Percentiles rank a stretch among this genome's conserved stretches.
phyloP scores from a whole-genome alignment of 768 basidiomycete species.

The Suillus subluteus region DNA sequence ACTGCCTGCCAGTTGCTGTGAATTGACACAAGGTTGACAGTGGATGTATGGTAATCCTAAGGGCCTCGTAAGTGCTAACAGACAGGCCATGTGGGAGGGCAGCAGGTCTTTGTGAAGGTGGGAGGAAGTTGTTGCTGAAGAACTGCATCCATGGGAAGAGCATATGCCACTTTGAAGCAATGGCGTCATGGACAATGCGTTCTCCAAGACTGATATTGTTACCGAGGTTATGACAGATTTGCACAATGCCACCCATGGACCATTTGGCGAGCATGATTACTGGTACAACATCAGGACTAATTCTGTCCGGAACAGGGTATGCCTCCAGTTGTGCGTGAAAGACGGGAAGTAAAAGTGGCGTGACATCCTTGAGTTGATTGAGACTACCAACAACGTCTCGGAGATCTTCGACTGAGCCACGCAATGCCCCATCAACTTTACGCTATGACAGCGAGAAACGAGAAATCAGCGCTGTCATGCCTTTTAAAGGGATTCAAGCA shows the following conservation, averaged over 20 bases:
- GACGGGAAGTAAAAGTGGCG: slow-evolving; percentile 1
- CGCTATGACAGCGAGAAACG: not conserved
- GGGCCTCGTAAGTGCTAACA: slow-evolving; percentile 9
- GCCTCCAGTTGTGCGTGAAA: slow-evolving; percentile 10
- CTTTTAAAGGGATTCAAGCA: not conserved
- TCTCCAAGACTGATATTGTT: slow-evolving; percentile 5
- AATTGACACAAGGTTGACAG: slow-evolving; percentile 11
- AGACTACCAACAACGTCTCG: slow-evolving; percentile 4
- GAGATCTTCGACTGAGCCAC: slow-evolving; percentile 8
- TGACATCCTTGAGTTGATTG: slow-evolving; percentile 7
- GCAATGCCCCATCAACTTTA: slow-evolving; percentile 5
- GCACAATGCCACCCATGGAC: slow-evolving; percentile 10
- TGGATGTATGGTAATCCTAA: slow-evolving; percentile 9
- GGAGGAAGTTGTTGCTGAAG: slow-evolving; percentile 10
- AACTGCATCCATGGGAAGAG: slow-evolving; percentile 14
- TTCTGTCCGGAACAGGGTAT: slow-evolving; percentile 4
- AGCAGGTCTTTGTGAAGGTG: slow-evolving; percentile 1
- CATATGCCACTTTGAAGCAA: slow-evolving; percentile 12
- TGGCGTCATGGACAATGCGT: slow-evolving; percentile 7
- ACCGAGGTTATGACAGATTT: slow-evolving; percentile 10
- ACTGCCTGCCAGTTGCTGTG: not conserved
- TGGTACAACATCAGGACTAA: slow-evolving; percentile 4
- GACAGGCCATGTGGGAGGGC: slow-evolving; percentile 5
- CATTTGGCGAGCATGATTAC: slow-evolving; percentile 13
- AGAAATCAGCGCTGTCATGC: not conserved